phyloP scores from a whole-genome alignment of 2,329 filamentous ascomycete species.

The Xylariaceae sp. region DNA sequence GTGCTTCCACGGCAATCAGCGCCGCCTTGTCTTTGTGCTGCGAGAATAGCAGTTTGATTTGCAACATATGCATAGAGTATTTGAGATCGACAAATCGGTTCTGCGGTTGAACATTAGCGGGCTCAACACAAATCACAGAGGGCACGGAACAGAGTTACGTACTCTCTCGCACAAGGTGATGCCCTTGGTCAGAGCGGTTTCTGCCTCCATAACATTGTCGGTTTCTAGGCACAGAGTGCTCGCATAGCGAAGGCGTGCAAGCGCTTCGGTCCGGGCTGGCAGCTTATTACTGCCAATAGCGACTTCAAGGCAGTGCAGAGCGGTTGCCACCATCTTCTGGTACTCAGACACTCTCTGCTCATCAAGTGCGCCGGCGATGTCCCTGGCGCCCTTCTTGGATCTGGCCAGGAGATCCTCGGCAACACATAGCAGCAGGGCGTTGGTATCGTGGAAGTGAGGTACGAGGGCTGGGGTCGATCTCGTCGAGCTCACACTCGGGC shows the following conservation, averaged over 20 bases:
- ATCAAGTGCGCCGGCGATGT: conserved; percentile 49
- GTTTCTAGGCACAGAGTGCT: conserved; percentile 72
- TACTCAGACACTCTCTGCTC: conserved; percentile 60
- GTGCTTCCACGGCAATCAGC: conserved; percentile 66
- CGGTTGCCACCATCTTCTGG: conserved; percentile 69
- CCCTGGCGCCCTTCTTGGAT: conserved; percentile 55
- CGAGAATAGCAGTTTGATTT: conserved; percentile 64
- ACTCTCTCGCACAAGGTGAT: conserved; percentile 67
- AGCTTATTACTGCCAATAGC: conserved; percentile 61
- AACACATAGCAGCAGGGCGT: conserved; percentile 64
- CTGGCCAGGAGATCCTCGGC: conserved; percentile 73
- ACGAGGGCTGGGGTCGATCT: conserved; percentile 38
- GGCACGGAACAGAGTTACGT: conserved; percentile 15
- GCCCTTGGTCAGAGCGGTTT: conserved; percentile 69
- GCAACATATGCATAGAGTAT: conserved; percentile 73
- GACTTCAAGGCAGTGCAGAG: conserved; percentile 69
- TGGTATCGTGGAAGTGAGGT: conserved; percentile 47
- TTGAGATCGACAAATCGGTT: conserved; percentile 65
- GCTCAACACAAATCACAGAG: conserved; percentile 7
- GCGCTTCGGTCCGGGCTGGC: conserved; percentile 65
- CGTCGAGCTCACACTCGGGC: conserved; percentile 33
- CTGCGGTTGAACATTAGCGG: conserved; percentile 32
- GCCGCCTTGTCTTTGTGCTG: conserved; percentile 70
- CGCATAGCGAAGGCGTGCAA: conserved; percentile 68
- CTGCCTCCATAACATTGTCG: conserved; percentile 70